These are phyloP conservation scores for Colletotrichum agaves DNA, from an alignment of 2,329 filamentous ascomycete species.

Conservation along the genomic window DNA sequence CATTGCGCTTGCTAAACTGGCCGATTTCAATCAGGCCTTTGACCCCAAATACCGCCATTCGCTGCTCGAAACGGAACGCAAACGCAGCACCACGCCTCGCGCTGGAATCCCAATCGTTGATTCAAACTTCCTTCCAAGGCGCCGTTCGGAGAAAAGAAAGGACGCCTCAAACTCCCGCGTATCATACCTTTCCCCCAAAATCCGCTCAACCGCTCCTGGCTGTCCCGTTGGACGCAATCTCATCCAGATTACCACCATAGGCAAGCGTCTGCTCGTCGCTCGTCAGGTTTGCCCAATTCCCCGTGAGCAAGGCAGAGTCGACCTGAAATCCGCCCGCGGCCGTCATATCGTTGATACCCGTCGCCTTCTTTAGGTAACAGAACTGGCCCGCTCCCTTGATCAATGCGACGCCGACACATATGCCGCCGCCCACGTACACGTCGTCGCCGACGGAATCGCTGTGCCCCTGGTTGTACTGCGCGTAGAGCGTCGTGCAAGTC, in stretches of 20 bases:
- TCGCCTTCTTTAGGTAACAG: conserved; percentile 36
- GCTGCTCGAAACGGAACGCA: background rate
- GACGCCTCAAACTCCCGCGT: background rate
- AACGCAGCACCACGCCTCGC: background rate
- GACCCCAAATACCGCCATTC: background rate
- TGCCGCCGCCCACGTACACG: conserved; percentile 31
- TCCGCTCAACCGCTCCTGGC: background rate
- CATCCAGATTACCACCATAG: conserved; percentile 27
- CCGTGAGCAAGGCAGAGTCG: conserved; percentile 31
- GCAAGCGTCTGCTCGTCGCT: conserved; percentile 28
- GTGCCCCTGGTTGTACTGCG: conserved; percentile 37
- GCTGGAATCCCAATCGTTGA: background rate
- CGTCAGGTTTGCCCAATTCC: conserved; percentile 24
- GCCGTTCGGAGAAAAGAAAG: too few species aligned
- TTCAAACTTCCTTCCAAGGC: too few species aligned
- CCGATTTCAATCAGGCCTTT: background rate
- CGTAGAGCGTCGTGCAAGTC: conserved; percentile 37
- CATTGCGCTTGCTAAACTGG: too few species aligned
- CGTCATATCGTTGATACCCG: conserved; percentile 30
- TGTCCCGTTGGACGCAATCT: conserved; percentile 19
- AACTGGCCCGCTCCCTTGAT: conserved; percentile 35
- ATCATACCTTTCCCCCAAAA: background rate
- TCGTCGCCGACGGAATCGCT: conserved; percentile 38
- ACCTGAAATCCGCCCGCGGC: conserved; percentile 31
- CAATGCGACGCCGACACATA: conserved; percentile 34